These are phyloP conservation scores for Psilocybe subaeruginosa DNA, from an alignment of 768 basidiomycete genomes.

Conservation along the genomic window DNA sequence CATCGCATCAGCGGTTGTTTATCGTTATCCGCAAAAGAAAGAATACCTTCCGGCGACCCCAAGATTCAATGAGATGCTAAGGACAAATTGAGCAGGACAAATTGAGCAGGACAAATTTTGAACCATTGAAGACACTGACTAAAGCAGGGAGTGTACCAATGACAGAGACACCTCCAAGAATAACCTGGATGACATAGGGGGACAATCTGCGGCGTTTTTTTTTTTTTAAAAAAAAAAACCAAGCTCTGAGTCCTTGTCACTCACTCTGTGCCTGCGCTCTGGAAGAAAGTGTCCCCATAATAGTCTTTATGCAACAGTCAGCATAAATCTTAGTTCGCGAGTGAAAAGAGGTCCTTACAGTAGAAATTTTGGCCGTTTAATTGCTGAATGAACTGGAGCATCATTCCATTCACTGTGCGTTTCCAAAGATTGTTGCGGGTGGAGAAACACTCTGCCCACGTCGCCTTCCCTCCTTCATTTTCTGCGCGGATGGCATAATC, in stretches of 20 bases:
- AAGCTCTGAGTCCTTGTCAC: conserved; percentile 13
- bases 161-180: conserved; percentile 77
- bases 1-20: background rate
- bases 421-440: conserved; percentile 69
- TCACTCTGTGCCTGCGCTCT: conserved; percentile 67
- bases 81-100: background rate
- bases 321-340: background rate
- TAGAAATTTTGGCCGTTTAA: conserved; percentile 84
- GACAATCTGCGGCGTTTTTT: conserved; percentile 42
- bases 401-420: conserved; percentile 80
- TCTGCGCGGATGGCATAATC: conserved; percentile 67
- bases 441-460: conserved; percentile 81
- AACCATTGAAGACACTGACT: conserved; percentile 26
- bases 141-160: conserved; percentile 73
- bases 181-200: conserved; percentile 76
- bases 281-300: conserved; percentile 82
- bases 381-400: conserved; percentile 82
- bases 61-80: conserved; percentile 65
- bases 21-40: background rate
- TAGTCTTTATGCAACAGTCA: conserved; percentile 49
- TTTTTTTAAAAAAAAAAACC: background rate
- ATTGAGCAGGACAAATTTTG: background rate
- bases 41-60: conserved; percentile 70
- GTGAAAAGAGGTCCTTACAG: conserved; percentile 43
- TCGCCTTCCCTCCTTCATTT: conserved; percentile 81